Evolutionary conservation across 2,329 filamentous ascomycete species (phyloP).

Genomic region (Sordariomycetes sp.): DNA sequence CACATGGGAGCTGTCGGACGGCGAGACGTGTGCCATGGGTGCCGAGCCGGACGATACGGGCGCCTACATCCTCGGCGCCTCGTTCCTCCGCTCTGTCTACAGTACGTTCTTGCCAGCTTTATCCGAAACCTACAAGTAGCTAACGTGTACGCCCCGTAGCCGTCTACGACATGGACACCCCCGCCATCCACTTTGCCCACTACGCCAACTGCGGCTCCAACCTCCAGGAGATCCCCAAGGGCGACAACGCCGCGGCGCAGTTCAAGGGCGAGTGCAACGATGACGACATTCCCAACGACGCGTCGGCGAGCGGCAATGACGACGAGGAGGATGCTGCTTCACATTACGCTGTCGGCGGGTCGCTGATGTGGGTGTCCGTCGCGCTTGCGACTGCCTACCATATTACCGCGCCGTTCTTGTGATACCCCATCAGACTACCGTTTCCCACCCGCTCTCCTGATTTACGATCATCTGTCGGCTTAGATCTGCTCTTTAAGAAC

Average conservation of each 20-base stretch:
- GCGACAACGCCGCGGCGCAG: conserved; percentile 9
- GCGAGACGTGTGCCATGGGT: conserved; percentile 29
- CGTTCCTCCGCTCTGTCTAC: conserved; percentile 32
- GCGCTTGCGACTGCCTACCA: conserved; percentile 1
- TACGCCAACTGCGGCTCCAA: conserved; percentile 15
- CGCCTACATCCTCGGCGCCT: conserved; percentile 26
- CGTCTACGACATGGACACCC: conserved; percentile 13
- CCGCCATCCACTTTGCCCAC: conserved; percentile 14
- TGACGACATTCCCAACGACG: background rate
- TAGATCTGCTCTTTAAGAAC: background rate
- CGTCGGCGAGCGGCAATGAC: background rate
- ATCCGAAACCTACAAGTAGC: background rate
- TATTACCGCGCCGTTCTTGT: background rate
- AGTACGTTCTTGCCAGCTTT: conserved; percentile 8
- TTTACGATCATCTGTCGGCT: background rate
- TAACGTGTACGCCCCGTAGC: conserved; percentile 4
- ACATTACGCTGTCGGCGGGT: background rate
- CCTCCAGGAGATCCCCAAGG: conserved; percentile 12
- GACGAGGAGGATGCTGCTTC: background rate
- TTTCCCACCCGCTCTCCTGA: background rate
- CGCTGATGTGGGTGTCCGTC: background rate
- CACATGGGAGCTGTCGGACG: conserved; percentile 24
- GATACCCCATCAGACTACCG: background rate
- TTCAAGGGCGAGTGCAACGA: conserved; percentile 12
- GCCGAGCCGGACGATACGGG: conserved; percentile 27